Evolutionary conservation across 2,329 filamentous ascomycete species (phyloP), one percentile per base, ranked within the genome.

Genomic region (Talaromyces sp.): DNA sequence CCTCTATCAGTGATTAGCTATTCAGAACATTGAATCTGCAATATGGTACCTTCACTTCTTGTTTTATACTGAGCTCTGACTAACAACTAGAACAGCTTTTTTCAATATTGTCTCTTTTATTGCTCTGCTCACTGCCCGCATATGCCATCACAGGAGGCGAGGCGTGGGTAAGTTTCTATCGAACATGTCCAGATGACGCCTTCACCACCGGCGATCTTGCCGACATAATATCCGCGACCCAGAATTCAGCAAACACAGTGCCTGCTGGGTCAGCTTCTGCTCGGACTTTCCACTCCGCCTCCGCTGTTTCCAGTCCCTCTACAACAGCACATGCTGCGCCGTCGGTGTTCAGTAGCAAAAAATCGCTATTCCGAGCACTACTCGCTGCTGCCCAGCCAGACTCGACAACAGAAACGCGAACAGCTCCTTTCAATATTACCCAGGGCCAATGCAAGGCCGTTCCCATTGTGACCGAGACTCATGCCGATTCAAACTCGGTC

Each of bases 111-210:
- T 59, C 18, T 16, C 36, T 62, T 5, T 12, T 42, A 31, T 28
- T 59, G 4, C 55, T 59, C 9, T 56, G 30, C 42, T 40, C 57
- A 14, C 31, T 59, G 23, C 61, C 61, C 28, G 55, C 61, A 40
- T 47, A 54, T 14, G 61, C 58, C 34, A 53, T 63, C 7, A 63
- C 61, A 14, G 27, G 31, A 18, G 61, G 54, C 34, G 33, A 51
- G 31, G 61, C 59, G 51, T 58, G 61, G 57, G 61, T 63, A 47
- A 60, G 57, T 16, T 63, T 63, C 47, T 63, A 63, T 12, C 56
- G 50, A 50, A 58, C 59, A 3, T 63, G 61, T 23, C 61, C 61
- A 9, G 44, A 30, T 31, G 57, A 56, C 16, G 31, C 55, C 7
- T 10, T 59, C 30, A 57, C 58, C n/a, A 31, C 59, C 28, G 56